Conservation (phyloP, 2,329 filamentous ascomycete species). For the Purpureocillium lavendulum region DNA sequence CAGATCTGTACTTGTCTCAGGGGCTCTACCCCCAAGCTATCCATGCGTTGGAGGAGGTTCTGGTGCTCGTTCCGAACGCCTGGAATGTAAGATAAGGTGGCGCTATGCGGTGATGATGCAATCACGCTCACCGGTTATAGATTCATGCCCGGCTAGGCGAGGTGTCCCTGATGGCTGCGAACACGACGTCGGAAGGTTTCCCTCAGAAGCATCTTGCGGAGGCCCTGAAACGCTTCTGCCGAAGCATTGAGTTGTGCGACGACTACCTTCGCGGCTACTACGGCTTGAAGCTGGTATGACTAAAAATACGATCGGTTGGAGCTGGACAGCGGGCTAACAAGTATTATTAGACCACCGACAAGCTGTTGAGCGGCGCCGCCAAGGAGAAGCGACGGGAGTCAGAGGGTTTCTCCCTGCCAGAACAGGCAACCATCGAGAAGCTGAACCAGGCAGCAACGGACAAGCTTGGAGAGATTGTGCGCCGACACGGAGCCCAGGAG, state of each 20-base stretch:
- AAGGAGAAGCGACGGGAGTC: conserved; percentile 35
- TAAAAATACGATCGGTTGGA: neutral
- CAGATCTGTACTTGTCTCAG: conserved; percentile 75
- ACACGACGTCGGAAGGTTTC: conserved; percentile 29
- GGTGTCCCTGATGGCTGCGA: conserved; percentile 63
- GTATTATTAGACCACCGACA: conserved; percentile 37
- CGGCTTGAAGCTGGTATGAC: conserved; percentile 68
- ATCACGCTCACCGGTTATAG: conserved; percentile 35
- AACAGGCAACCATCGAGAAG: conserved; percentile 50
- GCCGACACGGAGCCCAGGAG: conserved; percentile 51
- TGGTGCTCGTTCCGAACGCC: conserved; percentile 79
- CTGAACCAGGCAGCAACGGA: conserved; percentile 65
- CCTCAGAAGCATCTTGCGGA: conserved; percentile 53
- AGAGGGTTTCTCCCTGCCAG: conserved; percentile 46
- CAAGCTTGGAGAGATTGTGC: conserved; percentile 70
- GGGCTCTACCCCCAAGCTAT: conserved; percentile 76
- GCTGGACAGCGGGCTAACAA: neutral
- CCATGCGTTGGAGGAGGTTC: conserved; percentile 82
- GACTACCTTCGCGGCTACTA: conserved; percentile 90
- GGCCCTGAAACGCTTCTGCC: conserved; percentile 75
- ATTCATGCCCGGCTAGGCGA: conserved; percentile 84
- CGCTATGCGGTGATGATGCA: neutral
- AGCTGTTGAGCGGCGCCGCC: conserved; percentile 33
- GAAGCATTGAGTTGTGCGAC: conserved; percentile 89
- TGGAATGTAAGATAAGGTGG: conserved; percentile 69